These are phyloP conservation scores for Fomitopsis betulina DNA, from an alignment of 1,284 basidiomycete species.

Conservation along the genomic window DNA sequence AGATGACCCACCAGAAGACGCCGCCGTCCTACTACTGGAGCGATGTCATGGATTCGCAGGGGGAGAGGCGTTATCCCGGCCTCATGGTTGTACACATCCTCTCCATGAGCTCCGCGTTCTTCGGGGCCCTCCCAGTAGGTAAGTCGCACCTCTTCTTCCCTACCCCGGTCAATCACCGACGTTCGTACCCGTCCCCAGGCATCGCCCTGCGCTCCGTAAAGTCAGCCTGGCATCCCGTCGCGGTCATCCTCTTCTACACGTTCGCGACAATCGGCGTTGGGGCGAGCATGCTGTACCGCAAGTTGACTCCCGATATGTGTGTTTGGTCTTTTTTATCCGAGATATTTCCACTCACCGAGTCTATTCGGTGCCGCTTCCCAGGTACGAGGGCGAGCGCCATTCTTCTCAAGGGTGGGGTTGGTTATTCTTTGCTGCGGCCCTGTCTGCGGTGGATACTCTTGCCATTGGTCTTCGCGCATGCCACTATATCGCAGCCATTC, in stretches of 20 bases:
- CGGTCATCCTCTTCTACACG: slow-evolving; percentile 54
- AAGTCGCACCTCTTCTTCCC: slow-evolving; percentile 17
- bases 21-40: slow-evolving; percentile 77
- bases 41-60: slow-evolving; percentile 56
- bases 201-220: slow-evolving; percentile 72
- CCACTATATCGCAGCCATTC: slow-evolving; percentile 35
- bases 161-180: slow-evolving; percentile 1
- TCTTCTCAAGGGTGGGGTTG: slow-evolving; percentile 47
- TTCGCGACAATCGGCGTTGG: slow-evolving; percentile 55
- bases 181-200: slow-evolving; percentile 36
- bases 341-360: background rate
- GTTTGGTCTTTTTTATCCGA: slow-evolving; percentile 22
- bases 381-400: slow-evolving; percentile 69
- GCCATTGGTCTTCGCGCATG: slow-evolving; percentile 44
- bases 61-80: slow-evolving; percentile 47
- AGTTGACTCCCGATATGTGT: slow-evolving; percentile 77
- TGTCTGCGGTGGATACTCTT: slow-evolving; percentile 57
- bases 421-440: slow-evolving; percentile 47
- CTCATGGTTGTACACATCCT: slow-evolving; percentile 65
- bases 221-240: slow-evolving; percentile 54
- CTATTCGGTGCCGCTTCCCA: slow-evolving; percentile 21
- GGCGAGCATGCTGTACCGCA: slow-evolving; percentile 61
- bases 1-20: slow-evolving; percentile 57
- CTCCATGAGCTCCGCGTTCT: slow-evolving; percentile 72
- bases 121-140: slow-evolving; percentile 73